Evolutionary conservation across 1,139 yeast genomes (phyloP).

Genomic region (Taiozyma sp.): DNA sequence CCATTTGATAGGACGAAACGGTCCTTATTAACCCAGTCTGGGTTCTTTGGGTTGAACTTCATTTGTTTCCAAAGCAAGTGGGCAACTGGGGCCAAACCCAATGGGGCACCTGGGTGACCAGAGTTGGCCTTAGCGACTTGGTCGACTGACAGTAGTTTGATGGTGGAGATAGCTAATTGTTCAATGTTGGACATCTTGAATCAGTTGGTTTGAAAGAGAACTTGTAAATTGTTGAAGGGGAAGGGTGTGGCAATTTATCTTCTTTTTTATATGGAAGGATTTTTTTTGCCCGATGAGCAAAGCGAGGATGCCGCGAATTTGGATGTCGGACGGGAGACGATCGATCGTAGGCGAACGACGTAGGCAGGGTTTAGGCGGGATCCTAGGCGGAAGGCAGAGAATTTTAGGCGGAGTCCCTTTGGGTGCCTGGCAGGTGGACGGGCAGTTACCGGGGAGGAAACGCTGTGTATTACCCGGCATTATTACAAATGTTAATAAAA

Average conservation of each 20-base stretch:
- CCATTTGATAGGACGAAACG: constrained; percentile 95
- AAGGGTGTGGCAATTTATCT: constrained; percentile 1
- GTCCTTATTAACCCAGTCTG: constrained; percentile 92
- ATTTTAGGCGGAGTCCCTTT: neutral
- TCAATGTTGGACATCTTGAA: constrained; percentile 41
- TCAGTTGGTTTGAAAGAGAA: neutral
- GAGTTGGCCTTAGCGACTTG: constrained; percentile 87
- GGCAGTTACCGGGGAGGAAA: neutral
- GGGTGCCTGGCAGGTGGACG: neutral
- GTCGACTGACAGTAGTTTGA: constrained; percentile 89
- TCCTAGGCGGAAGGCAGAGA: neutral
- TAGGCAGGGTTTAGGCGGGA: neutral
- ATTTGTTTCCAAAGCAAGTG: constrained; percentile 73
- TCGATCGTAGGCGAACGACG: neutral
- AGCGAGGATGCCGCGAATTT: neutral
- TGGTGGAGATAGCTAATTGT: constrained; percentile 76
- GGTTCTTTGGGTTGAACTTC: constrained; percentile 87
- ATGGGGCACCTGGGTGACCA: constrained; percentile 99
- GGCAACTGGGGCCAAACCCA: constrained; percentile 93
- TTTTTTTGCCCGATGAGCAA: neutral
- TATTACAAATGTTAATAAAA: too few relatives aligned
- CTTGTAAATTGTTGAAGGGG: neutral
- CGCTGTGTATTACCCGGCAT: too few relatives aligned
- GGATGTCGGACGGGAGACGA: neutral
- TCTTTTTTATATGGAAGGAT: neutral